Evolutionary conservation across 805 yeast species (phyloP).

Genomic region (Kodamaea restingae): DNA sequence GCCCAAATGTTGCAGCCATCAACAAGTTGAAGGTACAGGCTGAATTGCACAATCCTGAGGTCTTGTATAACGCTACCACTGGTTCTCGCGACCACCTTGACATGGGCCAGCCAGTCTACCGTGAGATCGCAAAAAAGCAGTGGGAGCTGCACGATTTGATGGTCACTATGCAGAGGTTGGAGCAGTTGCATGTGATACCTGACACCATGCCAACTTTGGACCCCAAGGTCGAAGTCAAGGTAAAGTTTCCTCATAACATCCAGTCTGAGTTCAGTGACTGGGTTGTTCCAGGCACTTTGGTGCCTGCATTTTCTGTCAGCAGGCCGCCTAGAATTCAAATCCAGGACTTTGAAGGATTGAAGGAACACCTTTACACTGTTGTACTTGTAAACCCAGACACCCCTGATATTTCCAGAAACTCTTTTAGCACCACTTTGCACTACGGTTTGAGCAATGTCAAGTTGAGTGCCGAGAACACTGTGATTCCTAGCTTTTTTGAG

Average conservation of each 20-base stretch:
- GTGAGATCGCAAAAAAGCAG: conserved; percentile 58
- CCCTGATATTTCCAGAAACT: conserved; percentile 69
- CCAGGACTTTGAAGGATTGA: conserved; percentile 59
- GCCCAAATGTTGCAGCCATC: conserved; percentile 14
- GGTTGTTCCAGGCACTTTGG: conserved; percentile 73
- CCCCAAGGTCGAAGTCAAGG: conserved; percentile 70
- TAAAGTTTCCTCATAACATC: conserved; percentile 68
- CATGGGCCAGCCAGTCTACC: conserved; percentile 72
- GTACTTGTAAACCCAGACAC: conserved; percentile 87
- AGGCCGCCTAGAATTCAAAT: conserved; percentile 76
- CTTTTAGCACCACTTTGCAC: conserved; percentile 66
- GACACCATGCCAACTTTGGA: conserved; percentile 88
- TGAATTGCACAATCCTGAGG: conserved; percentile 81
- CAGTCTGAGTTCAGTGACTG: conserved; percentile 55
- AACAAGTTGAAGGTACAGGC: conserved; percentile 50
- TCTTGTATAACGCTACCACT: conserved; percentile 58
- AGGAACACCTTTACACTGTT: conserved; percentile 63
- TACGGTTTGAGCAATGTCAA: conserved; percentile 74
- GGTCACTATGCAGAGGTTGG: conserved; percentile 88
- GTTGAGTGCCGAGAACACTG: conserved; percentile 53
- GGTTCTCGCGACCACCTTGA: conserved; percentile 50
- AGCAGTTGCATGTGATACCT: conserved; percentile 79
- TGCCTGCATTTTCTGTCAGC: conserved; percentile 70
- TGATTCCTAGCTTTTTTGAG: conserved; percentile 40
- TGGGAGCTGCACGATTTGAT: conserved; percentile 73